A percentile compares a stretch with the other conserved stretches of the same genome.
Conservation (phyloP, 2,329 filamentous ascomycete genomes). For the Monosporascus sp. region DNA sequence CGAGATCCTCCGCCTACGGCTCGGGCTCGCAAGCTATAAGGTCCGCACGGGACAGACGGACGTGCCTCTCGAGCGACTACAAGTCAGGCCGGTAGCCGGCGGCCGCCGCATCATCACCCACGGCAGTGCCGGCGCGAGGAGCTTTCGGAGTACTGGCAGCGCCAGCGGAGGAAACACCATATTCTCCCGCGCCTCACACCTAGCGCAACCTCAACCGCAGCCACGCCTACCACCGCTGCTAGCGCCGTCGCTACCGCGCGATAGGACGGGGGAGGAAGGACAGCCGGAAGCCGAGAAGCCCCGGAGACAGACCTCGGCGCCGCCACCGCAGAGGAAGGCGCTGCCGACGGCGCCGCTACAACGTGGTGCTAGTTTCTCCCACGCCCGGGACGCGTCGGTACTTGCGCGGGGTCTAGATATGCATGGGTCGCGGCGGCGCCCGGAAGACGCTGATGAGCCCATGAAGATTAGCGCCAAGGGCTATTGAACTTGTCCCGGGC, state of each 20-base stretch:
- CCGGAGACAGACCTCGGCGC: background rate
- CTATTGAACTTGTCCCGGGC: slow-evolving; percentile 42
- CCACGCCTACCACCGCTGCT: background rate
- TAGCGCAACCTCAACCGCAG: background rate
- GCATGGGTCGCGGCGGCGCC: background rate
- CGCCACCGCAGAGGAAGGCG: slow-evolving; percentile 5
- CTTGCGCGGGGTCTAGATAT: too few relatives aligned
- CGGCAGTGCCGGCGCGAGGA: background rate
- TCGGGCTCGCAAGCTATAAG: slow-evolving; percentile 70
- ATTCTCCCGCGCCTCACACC: background rate
- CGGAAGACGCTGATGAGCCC: too few relatives aligned
- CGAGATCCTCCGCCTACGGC: slow-evolving; percentile 61
- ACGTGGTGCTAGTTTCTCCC: background rate
- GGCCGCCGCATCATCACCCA: background rate
- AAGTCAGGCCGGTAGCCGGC: slow-evolving; percentile 32
- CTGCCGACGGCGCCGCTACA: slow-evolving; percentile 2
- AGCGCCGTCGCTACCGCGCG: background rate
- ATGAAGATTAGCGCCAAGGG: slow-evolving; percentile 25
- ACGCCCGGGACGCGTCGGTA: background rate
- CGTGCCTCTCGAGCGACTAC: slow-evolving; percentile 57
- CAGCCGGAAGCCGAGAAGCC: background rate
- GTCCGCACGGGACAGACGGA: slow-evolving; percentile 66
- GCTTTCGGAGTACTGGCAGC: slow-evolving; percentile 11
- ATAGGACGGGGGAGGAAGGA: background rate
- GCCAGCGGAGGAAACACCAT: slow-evolving; percentile 1